A percentile compares a stretch with the other conserved stretches of the same genome.
These are phyloP conservation scores for Aspergillus funiculosus DNA, from an alignment of 495 filamentous ascomycete species.

Conservation along the genomic window DNA sequence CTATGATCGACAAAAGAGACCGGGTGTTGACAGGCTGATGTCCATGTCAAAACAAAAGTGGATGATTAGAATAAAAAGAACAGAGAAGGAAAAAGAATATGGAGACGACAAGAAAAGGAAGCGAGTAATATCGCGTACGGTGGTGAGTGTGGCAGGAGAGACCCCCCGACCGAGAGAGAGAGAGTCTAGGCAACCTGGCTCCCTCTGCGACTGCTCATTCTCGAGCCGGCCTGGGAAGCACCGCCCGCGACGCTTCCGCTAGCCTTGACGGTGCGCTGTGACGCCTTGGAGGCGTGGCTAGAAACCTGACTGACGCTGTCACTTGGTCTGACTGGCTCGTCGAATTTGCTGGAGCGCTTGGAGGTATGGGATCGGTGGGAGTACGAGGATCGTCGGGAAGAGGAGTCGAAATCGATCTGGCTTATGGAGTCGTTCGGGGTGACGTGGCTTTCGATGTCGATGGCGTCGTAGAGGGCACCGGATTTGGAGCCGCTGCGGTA, in stretches of 20 bases:
- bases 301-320: slow-evolving; percentile 65
- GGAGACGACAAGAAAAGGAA: slow-evolving; percentile 6
- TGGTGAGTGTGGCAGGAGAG: no score
- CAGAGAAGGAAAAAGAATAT: slow-evolving; percentile 8
- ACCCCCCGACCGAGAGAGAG: no score
- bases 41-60: no score
- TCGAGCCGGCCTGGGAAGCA: slow-evolving; percentile 25
- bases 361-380: slow-evolving; percentile 32
- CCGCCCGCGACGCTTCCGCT: slow-evolving; percentile 19
- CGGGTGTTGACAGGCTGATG: no score
- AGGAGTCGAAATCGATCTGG: slow-evolving; percentile 29
- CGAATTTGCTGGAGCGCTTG: slow-evolving; percentile 31
- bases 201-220: slow-evolving; percentile 27
- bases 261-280: slow-evolving; percentile 37
- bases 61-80: not conserved
- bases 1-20: not conserved
- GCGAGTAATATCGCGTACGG: slow-evolving; percentile 1
- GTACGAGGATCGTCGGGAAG: slow-evolving; percentile 21
- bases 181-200: slow-evolving; percentile 27
- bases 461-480: slow-evolving; percentile 21
- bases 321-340: slow-evolving; percentile 49
- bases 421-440: slow-evolving; percentile 38
- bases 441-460: slow-evolving; percentile 32
- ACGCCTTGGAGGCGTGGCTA: slow-evolving; percentile 31
- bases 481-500: slow-evolving; percentile 26